Percentiles rank a stretch among this genome's conserved stretches.
These are phyloP conservation scores for Corylus americana DNA, from an alignment of 306 rosid genomes.

Conservation along the genomic window DNA sequence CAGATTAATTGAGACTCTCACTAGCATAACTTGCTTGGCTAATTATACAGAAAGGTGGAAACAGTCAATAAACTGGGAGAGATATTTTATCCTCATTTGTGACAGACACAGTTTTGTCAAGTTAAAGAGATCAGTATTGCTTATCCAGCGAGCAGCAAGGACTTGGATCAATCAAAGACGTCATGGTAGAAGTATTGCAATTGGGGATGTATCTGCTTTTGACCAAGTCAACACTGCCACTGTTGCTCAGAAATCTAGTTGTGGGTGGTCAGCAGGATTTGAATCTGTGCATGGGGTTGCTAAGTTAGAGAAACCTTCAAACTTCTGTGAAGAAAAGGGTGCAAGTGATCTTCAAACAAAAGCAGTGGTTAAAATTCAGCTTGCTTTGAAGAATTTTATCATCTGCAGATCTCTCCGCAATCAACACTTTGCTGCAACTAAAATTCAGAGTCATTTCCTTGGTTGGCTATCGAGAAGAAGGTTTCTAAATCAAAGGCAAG, in stretches of 20 bases:
- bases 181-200: conserved; percentile 19
- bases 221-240: conserved; percentile 45
- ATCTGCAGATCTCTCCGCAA: conserved; percentile 29
- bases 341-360: conserved; percentile 35
- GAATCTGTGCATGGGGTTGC: conserved; percentile 35
- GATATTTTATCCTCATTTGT: conserved; percentile 42
- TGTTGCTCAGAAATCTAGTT: conserved; percentile 54
- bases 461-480: conserved; percentile 61
- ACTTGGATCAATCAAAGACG: conserved; percentile 54
- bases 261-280: conserved; percentile 52
- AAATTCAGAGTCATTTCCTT: conserved; percentile 63
- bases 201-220: conserved; percentile 17
- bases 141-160: conserved; percentile 57
- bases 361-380: conserved; percentile 53
- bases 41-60: conserved; percentile 44
- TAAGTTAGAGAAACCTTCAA: conserved; percentile 33
- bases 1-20: conserved; percentile 25
- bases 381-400: conserved; percentile 49
- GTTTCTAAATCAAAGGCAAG: conserved; percentile 50
- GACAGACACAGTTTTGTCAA: conserved; percentile 47
- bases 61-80: conserved; percentile 36
- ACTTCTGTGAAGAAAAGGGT: conserved; percentile 25
- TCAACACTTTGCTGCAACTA: conserved; percentile 50
- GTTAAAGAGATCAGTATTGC: conserved; percentile 45
- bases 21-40: conserved; percentile 25